Evolutionary conservation across 805 yeast species (phyloP), one percentile per base, ranked within the genome.

Genomic region (Starmerella bombicola): DNA sequence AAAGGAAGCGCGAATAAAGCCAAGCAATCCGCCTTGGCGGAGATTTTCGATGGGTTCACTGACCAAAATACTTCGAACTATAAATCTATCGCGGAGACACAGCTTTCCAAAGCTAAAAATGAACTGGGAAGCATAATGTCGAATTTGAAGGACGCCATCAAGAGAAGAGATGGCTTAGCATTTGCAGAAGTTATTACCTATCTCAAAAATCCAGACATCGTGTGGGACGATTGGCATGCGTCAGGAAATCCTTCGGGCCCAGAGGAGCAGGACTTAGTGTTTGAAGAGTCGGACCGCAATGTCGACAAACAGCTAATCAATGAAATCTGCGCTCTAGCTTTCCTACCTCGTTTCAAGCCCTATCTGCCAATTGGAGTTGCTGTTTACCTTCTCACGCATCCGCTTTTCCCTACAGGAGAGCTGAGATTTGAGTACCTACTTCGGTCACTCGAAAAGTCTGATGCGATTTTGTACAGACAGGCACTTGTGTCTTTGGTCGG

Each of bases 311-410:
- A 59, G 22, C 74, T 81, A 46, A 62, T 82, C 37, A 61, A 60
- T 33, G 57, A 60, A 35, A 61, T 74, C 5, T 65, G 68, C 21
- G 62, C 56, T 25, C 61, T 68, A 46, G 66, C 70, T 5, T 62
- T 77, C 35, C 43, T 50, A 42, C 46, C 47, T 41, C 26, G 33
- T 7, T 40, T 28, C 26, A 39, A 32, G 29, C 39, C 51, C n/a
- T 50, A 56, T 47, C 45, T 60, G 55, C 69, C 91, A 38, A 76
- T 77, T 52, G 61, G 61, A 35, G 66, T 84, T 2, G 59, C 83
- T 35, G 71, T 79, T 1, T 86, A 82, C 55, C 66, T 86, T 25
- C 66, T 88, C 47, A 80, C 95, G 2, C 94, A 88, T 62, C 95
- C 95, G 15, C 62, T 83, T 16, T 85, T 79, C 60, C 95, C 96